Evolutionary conservation across 768 basidiomycete genomes (phyloP), one percentile per base, ranked within the genome.

Genomic region (Neoboletus subvelutipes): DNA sequence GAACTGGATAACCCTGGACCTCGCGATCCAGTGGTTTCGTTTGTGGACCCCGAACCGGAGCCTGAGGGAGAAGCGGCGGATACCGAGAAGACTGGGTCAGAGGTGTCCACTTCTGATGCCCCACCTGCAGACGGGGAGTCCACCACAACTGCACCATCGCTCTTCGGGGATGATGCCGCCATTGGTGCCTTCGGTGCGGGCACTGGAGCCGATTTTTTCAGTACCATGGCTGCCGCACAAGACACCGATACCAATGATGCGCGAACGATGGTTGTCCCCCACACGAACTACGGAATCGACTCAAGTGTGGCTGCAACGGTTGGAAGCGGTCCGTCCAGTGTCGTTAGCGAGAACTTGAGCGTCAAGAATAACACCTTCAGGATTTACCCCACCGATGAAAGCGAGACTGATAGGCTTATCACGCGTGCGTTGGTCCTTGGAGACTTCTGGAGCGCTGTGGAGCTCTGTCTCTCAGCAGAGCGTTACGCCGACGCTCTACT

Each of bases 401-500:
- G 87, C 11, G 90, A 96, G 59, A 86, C 86, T 0, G 95, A 98
- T 66, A 80, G 85, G 20, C 78, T 99, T 17, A 81, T 98, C 62
- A 97, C 96, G 2, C 92, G 92, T 67, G 91, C 96, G 3, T 80
- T 98, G 39, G 93, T 99, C 2, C 78, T 98, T 11, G 96, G 97
- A n/a, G 95, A 99, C 71, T 98, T 98, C 61, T 82, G 84, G 64
- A 88, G 86, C 17, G 96, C 97, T 2, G 97, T 98, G 18, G 86
- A 90, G 3, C 78, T 98, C 2, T 97, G 95, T 71, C 80, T 98
- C 17, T 89, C 92, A 0, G 83, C 87, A 0, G 90, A 94, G 50
- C 83, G 95, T 31, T 98, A 85, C 64, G 95, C 97, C 1, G 97
- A 99, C 67, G 97, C 97, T 0, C 89, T 98, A 50, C 79, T 99